Base-by-base conservation (phyloP, 169 alveolate species). In the Plasmodium billcollinsi region DNA sequence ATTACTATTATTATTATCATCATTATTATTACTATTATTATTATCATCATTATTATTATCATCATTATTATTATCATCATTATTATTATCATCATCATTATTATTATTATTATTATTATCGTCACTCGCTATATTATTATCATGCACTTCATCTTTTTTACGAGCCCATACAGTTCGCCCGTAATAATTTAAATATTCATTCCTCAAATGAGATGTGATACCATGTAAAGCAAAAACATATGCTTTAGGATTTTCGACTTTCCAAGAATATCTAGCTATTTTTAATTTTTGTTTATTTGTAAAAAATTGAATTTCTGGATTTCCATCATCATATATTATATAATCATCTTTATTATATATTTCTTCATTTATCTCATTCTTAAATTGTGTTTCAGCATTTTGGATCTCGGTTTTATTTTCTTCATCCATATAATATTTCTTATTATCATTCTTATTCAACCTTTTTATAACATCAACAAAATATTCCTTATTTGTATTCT, bases 151-250 rank as follows among this genome's bases (percentile, higher is more conserved):
- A 8, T 20, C 18, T n/a, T 14, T 61, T 59, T 58, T 50, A 20
- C 58, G 72, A 33, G 49, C 74, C 89, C 89, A 76, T n/a, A 24
- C 1, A 63, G 89, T 76, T n/a, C 76, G 45, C 2, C 89, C 89
- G 52, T 63, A 88, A 78, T 80, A 93, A 24, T 93, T 93, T 6
- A 90, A 50, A 83, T 83, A 93, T 52, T 93, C 96, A 58, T 88
- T 93, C 21, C 95, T 91, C 65, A 91, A 73, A 67, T 93, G 96
- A 33, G 93, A 88, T 43, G 93, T 69, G 15, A 88, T 91, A 50
- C 96, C 96, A 85, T 93, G 96, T 45, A 91, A 93, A 61, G 93
- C 90, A 21, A 93, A 88, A 15, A 93, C 69, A 58, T 70, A 61
- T 8, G 94, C 96, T 88, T 91, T 91, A 0, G 96, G 94, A 12